Base-by-base conservation (phyloP, 768 basidiomycete genomes). In the Psilocybe subaeruginosa region DNA sequence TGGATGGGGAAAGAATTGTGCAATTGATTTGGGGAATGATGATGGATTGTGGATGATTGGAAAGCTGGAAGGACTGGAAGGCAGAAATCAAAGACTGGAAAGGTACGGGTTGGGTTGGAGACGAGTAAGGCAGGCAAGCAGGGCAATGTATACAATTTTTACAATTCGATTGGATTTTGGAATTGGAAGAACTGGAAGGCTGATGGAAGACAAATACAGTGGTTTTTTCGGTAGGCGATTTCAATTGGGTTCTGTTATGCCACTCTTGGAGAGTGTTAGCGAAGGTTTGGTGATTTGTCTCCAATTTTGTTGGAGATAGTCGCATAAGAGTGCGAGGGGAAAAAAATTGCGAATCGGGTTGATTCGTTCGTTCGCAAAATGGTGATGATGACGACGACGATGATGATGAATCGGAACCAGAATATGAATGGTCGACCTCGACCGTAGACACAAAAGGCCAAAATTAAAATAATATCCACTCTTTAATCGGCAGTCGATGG, bases 21-120 rank as follows among this genome's bases (percentile, higher is more conserved):
- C 51, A 53, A 53, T 53, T 53, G 51, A 33, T 53, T 53, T 53
- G 51, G 51, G 51, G 54, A 51, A 49, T 50, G 47, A 54, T 60
- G 54, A 60, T 60, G 59, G 58, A 49, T 31, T n/a, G 27, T 53
- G 37, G n/a, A 54, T 46, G 54, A 48, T 12, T 19, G 46, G 45
- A 48, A 41, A 12, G 39, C 9, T 17, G 23, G 27, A 43, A 43
- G 11, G 14, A 43, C 41, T 43, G 14, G 45, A 17, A 33, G 37
- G 11, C 33, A 37, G 35, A 33, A 23, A 31, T 43, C 52, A 54
- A 35, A n/a, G n/a, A 43, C 41, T 4, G 41, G 41, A 12, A 12
- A n/a, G 14, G n/a, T 7, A 2, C 6, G 8, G 41, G 2, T 14
- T 8, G 37, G 37, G 37, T 8, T 8, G 37, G 8, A 39, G 37